Conservation (phyloP, 2,329 filamentous ascomycete genomes). For the Seiridium unicorne region DNA sequence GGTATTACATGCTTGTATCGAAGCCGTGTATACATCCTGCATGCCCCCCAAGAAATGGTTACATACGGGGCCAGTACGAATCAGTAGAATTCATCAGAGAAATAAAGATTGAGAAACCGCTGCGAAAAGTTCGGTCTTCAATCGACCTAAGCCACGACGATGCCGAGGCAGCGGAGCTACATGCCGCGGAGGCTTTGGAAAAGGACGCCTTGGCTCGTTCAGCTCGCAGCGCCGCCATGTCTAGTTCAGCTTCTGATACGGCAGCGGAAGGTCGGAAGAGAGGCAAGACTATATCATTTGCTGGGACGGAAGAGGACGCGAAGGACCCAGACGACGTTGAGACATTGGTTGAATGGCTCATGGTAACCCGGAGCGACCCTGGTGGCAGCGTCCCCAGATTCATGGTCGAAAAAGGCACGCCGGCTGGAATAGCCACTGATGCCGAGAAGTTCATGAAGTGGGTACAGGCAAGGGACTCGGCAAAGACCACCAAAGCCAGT, state of each 20-base stretch:
- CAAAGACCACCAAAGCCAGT: constrained; percentile 17
- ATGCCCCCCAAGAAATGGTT: constrained; percentile 67
- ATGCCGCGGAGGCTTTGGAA: constrained; percentile 25
- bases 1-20: constrained; percentile 84
- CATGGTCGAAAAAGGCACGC: constrained; percentile 88
- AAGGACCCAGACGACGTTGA: constrained; percentile 29
- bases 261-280: constrained; percentile 32
- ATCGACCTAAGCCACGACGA: constrained; percentile 37
- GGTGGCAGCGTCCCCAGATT: constrained; percentile 86
- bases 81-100: constrained; percentile 90
- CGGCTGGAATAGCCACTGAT: constrained; percentile 75
- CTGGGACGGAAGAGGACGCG: constrained; percentile 24
- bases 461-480: constrained; percentile 46
- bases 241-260: constrained; percentile 13
- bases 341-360: constrained; percentile 78
- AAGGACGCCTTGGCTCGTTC: constrained; percentile 44
- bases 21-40: constrained; percentile 79
- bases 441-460: constrained; percentile 81
- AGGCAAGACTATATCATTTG: constrained; percentile 19
- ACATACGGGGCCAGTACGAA: constrained; percentile 83
- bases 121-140: constrained; percentile 42
- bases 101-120: constrained; percentile 56
- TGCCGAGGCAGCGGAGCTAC: constrained; percentile 21
- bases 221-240: constrained; percentile 25
- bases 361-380: constrained; percentile 87